Evolutionary conservation across 1,284 basidiomycete species (phyloP), one percentile per base, ranked within the genome.

Genomic region (Hemileia vastatrix): DNA sequence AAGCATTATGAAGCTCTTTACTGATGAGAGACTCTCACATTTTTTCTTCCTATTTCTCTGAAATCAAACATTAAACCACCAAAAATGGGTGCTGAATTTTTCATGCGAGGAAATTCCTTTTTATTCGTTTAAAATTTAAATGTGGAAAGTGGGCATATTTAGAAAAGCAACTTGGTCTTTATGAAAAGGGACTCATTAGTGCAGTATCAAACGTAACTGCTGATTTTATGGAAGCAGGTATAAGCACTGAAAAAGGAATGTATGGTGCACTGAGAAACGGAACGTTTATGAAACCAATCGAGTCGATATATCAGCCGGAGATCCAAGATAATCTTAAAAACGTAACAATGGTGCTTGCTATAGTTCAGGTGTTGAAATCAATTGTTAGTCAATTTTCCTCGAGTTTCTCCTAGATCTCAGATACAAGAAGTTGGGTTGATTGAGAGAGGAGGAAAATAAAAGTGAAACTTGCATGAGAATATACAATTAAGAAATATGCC

Each of bases 261-360:
- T 63, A 63, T 36, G 61, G 61, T 15, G 54, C 56, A 51, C 48
- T 57, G 19, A 55, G 49, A 31, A 63, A 63, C 33, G 61, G 61
- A 23, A 52, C 48, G 11, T 63, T 31, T 24, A 31, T 63, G 43
- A 54, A 63, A 51, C 61, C 61, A 1, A 19, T 50, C 18, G 24
- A 44, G 36, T 33, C 61, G 2, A 51, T 63, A n/a, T 63, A 49
- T 56, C 27, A 57, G 24, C 61, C 61, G 6, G 36, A 50, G 18
- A 18, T 63, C 19, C 47, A 56, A 33, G 61, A 63, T 56, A 54
- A 63, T 51, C 48, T 63, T 18, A 63, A 63, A 32, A 63, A 63
- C 32, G 61, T 57, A 23, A 63, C 61, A 2, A 51, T 56, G 6
- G 61, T 47, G 4, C 43, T 63, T 15, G 43, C 61, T 24, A 40